Percentiles rank a stretch among this genome's conserved stretches.
phyloP scores from a whole-genome alignment of 1,284 basidiomycete species.

The Uromyces viciae-fabae region DNA sequence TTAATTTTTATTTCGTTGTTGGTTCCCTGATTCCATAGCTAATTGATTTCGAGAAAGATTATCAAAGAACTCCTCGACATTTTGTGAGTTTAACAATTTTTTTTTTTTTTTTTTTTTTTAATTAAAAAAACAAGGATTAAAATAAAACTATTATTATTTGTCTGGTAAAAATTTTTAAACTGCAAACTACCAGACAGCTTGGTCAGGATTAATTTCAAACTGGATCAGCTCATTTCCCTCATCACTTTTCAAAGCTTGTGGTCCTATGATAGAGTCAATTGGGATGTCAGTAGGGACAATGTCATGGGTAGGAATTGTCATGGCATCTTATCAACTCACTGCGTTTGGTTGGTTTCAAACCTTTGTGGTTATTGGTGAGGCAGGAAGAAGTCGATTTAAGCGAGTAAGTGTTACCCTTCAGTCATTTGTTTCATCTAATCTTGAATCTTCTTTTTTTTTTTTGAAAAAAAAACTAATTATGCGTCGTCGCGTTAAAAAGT shows the following conservation, averaged over 20 bases:
- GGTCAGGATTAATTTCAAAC: conserved; percentile 26
- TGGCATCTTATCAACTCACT: conserved; percentile 24
- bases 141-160: background rate
- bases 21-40: background rate
- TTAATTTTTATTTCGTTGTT: too few relatives aligned
- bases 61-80: conserved; percentile 29
- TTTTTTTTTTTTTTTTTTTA: too few relatives aligned
- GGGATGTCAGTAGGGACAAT: conserved; percentile 36
- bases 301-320: conserved; percentile 34
- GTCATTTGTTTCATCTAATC: background rate
- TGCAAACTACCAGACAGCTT: conserved; percentile 16
- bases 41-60: conserved; percentile 40
- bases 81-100: conserved; percentile 22
- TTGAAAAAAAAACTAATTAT: too few relatives aligned
- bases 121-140: background rate
- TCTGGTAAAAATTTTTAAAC: background rate
- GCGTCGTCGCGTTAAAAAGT: too few relatives aligned
- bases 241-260: conserved; percentile 29
- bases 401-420: conserved; percentile 10
- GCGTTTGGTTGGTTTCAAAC: conserved; percentile 43
- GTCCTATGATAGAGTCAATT: conserved; percentile 21
- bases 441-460: background rate
- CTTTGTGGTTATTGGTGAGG: conserved; percentile 15
- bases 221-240: conserved; percentile 42
- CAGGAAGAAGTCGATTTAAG: conserved; percentile 30